Conservation (phyloP, 306 rosid species). For the Trifolium subterraneum region DNA sequence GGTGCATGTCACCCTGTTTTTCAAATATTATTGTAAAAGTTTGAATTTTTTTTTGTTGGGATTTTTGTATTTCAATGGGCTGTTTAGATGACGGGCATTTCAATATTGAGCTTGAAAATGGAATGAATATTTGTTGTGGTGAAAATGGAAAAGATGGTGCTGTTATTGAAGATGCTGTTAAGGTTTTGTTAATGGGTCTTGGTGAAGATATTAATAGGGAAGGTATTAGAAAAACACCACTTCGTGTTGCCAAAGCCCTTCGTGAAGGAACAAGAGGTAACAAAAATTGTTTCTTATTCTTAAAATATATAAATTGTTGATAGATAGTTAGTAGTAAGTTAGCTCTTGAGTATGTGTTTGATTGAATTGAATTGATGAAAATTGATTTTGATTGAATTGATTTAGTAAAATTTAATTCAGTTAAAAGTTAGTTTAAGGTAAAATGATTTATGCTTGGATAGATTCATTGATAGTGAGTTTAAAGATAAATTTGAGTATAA, state of each 20-base stretch:
- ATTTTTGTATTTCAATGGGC: constrained; percentile 65
- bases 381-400: background rate
- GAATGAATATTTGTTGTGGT: constrained; percentile 46
- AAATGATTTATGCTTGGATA: background rate
- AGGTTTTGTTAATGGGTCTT: constrained; percentile 79
- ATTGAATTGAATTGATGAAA: background rate
- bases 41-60: background rate
- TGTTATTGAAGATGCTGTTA: constrained; percentile 77
- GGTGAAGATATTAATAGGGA: constrained; percentile 88
- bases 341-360: background rate
- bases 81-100: constrained; percentile 79
- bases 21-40: background rate
- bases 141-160: constrained; percentile 53
- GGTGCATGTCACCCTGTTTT: constrained; percentile 11
- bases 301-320: background rate
- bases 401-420: background rate
- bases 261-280: constrained; percentile 92
- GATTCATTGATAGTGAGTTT: background rate
- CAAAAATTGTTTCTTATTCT: background rate
- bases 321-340: background rate
- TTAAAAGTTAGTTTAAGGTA: background rate
- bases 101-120: constrained; percentile 68
- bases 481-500: background rate
- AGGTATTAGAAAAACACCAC: constrained; percentile 85
- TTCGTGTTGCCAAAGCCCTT: constrained; percentile 94